Base-by-base conservation (phyloP, 768 basidiomycete species). In the Collybia sordida region DNA sequence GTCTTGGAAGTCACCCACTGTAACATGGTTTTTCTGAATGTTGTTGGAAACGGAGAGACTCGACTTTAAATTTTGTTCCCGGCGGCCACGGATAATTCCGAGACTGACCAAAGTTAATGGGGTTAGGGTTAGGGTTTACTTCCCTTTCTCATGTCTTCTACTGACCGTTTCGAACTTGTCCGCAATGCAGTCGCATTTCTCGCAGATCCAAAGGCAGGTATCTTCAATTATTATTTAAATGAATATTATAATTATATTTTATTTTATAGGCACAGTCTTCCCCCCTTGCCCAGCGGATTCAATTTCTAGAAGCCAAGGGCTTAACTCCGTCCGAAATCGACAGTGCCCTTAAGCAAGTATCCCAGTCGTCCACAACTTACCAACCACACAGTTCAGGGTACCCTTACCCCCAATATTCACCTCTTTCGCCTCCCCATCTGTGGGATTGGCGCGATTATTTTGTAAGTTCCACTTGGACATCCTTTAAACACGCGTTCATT, bases 401-500 rank as follows among this genome's bases (percentile, higher is more conserved):
- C 66, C 72, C 66, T n/a, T 59, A 50, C 2, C 60, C 61, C 31
- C 69, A 75, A 17, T 68, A 74, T 53, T 64, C 70, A 14, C 56
- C 69, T 44, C 62, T 64, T 23, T 68, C 79, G 54, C 75, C 75
- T 14, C 60, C 70, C 19, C 82, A 80, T 7, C 75, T 72, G 51
- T 85, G 90, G 81, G 96, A 98, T 66, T 99, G 97, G 97, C 78
- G 95, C 50, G 97, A 99, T 70, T 93, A 96, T 67, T 99, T 98
- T 65, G 94, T 95, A 63, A 62, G 90, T 45, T 21, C 24, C 57
- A 43, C 40, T 37, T 27, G 21, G 21, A 35, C 40, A 14, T 43
- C 27, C 14, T 47, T 42, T 56, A n/a, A 60, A 57, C 64, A 57
- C 57, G 52, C 67, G 60, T 60, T 52, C 50, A 56, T 37, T 47